Conservation (phyloP, 176 grass and related monocot species). For the barley (Hordeum vulgare) region MorexV3_pseudomolecules_assembly NC_058518.1:515982397-515982896, state of each 20-base stretch:
- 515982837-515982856: too few relatives aligned
- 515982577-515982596: too few relatives aligned
- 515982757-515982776: not conserved
- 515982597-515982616: not conserved
- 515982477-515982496: not conserved
- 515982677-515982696: not conserved
- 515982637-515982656: not conserved
- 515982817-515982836: too few relatives aligned
- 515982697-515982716: too few relatives aligned
- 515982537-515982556: not conserved
- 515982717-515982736: too few relatives aligned
- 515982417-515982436: not conserved
- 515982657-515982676: not conserved
- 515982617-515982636: not conserved
- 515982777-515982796: too few relatives aligned
- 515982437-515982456: not conserved
- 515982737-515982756: not conserved
- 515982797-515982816: too few relatives aligned
- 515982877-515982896: too few relatives aligned
- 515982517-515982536: not conserved
- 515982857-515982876: too few relatives aligned
- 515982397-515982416: not conserved
- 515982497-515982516: not conserved
- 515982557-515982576: not conserved
- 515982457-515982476: not conserved